Evolutionary conservation across 345 rosid genomes (phyloP), one percentile per base, ranked within the genome.

Genomic region (Citropsis articulata): DNA sequence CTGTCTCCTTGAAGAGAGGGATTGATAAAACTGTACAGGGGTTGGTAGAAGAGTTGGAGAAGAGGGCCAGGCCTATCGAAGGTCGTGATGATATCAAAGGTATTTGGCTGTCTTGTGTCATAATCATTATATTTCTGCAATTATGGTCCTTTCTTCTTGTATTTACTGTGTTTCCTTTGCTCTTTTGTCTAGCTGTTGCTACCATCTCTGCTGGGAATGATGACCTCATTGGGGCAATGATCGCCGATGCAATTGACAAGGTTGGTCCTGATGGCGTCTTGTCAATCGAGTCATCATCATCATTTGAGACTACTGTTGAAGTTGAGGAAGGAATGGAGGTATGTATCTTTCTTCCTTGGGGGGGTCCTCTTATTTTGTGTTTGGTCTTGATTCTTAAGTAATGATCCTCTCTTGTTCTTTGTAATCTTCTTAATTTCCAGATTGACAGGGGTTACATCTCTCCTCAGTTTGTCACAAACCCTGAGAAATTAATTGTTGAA

Each of bases 271-370:
- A 94, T 86, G 99, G 98, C 85, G 99, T 94, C 76, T 68, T 96
- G 83, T 96, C 99, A 66, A 96, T 96, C 78, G 98, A 96, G 81
- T 96, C 98, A 48, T 96, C 99, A 21, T 94, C 99, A 18, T 96
- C 99, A 0, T 96, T 92, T 69, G 98, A 96, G 89, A 96, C 99
- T 9, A 90, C 97, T 0, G 97, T 96, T 42, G 99, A 94, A 78
- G 98, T 96, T 72, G 98, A 96, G 86, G 99, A 96, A 85, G 99
- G 98, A 83, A 94, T 89, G 97, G 98, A 94, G 97, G 98, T 96
- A 9, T 69, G 84, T 71, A 36, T 28, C 36, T 53, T 67, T 21
- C 70, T 77, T 16, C 24, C 1, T 1, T 0, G 12, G 9, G 13
- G 13, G 30, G 28, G 12, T 71, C 25, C 22, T 13, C 19, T 30